phyloP scores from a whole-genome alignment of 2,329 filamentous ascomycete species.

The Fusarium nodosum region DNA sequence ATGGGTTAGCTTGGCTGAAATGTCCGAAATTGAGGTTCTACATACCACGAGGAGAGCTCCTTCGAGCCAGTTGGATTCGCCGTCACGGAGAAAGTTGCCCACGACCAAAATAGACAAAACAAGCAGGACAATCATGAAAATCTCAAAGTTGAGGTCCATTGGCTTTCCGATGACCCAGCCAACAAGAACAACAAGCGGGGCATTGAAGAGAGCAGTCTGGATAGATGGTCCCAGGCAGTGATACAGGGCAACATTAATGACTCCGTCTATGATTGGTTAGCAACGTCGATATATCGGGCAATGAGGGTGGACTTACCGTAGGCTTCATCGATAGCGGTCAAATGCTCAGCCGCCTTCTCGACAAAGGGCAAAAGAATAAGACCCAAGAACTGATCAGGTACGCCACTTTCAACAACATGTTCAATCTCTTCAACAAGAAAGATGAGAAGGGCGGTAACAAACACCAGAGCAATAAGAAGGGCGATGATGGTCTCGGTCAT shows the following conservation, averaged over 20 bases:
- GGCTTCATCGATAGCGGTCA: constrained; percentile 78
- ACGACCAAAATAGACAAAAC: constrained; percentile 82
- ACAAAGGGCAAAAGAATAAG: constrained; percentile 76
- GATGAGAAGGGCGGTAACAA: constrained; percentile 74
- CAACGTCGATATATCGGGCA: fast-evolving
- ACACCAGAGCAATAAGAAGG: constrained; percentile 66
- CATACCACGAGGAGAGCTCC: constrained; percentile 75
- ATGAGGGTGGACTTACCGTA: constrained; percentile 57
- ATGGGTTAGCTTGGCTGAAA: not conserved
- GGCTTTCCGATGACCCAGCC: constrained; percentile 75
- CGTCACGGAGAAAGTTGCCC: constrained; percentile 80
- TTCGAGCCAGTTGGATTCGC: constrained; percentile 82
- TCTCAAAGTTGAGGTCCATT: constrained; percentile 80
- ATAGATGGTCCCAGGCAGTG: constrained; percentile 81
- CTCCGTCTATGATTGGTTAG: constrained; percentile 59
- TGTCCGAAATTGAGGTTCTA: not conserved
- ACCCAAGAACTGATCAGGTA: constrained; percentile 57
- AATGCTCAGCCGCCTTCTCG: constrained; percentile 78
- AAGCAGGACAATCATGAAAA: constrained; percentile 80
- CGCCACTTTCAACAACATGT: constrained; percentile 56
- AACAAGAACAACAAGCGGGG: constrained; percentile 77
- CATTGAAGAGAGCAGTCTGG: constrained; percentile 82
- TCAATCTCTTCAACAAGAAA: constrained; percentile 77
- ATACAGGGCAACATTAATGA: constrained; percentile 77
- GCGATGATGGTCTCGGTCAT: constrained; percentile 74